Conservation (phyloP, 345 rosid genomes). For the Sisymbrium irio region DNA sequence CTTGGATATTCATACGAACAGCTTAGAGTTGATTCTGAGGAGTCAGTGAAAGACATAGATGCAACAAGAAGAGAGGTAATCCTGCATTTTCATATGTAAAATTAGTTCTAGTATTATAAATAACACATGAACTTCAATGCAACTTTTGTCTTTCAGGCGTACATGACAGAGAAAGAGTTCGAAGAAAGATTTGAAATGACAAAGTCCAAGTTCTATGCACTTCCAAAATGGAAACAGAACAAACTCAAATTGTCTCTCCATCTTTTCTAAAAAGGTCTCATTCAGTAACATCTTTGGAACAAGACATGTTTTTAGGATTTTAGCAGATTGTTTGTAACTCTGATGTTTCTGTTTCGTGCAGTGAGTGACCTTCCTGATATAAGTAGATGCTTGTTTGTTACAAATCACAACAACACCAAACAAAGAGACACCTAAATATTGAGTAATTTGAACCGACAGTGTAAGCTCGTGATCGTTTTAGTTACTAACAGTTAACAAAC, state of each 20-base stretch:
- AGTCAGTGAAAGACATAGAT: slow-evolving; percentile 55
- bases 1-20: slow-evolving; percentile 48
- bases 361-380: not conserved
- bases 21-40: slow-evolving; percentile 50
- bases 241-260: slow-evolving; percentile 59
- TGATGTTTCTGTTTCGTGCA: slow-evolving; percentile 8
- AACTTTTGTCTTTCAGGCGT: slow-evolving; percentile 39
- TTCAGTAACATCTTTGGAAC: slow-evolving; percentile 1
- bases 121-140: not conserved
- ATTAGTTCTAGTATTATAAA: not conserved
- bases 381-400: not conserved
- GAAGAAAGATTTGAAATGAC: slow-evolving; percentile 50
- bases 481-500: too few species aligned
- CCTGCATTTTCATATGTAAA: not conserved
- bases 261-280: slow-evolving; percentile 46
- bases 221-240: slow-evolving; percentile 76
- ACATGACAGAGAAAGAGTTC: slow-evolving; percentile 57
- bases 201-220: slow-evolving; percentile 45
- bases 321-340: not conserved
- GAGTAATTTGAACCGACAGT: too few species aligned
- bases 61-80: slow-evolving; percentile 68
- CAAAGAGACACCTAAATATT: too few species aligned
- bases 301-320: not conserved
- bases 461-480: too few species aligned
- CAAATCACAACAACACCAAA: slow-evolving; percentile 19